A percentile compares a stretch with the other conserved stretches of the same genome.
Evolutionary conservation across 129 eudicot genomes (phyloP).

Genomic region (Flaveria bidentis): DNA sequence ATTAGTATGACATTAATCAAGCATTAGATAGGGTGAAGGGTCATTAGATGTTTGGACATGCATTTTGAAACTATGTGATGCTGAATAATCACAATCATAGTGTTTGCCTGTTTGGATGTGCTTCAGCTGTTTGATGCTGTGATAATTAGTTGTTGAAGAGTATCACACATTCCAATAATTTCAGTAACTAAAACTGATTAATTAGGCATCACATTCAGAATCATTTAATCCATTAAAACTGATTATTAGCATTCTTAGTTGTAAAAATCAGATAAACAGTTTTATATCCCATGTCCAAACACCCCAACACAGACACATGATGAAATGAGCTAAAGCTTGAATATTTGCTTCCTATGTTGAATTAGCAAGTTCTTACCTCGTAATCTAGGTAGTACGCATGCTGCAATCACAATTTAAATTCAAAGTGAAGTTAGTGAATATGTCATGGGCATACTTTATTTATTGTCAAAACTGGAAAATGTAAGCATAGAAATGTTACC

Average conservation of each 20-base stretch:
- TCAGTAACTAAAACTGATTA: neutral
- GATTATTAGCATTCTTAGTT: neutral
- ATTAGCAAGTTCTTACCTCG: constrained; percentile 39
- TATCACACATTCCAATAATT: neutral
- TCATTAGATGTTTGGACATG: neutral
- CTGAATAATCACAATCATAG: constrained; percentile 1
- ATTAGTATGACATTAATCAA: neutral
- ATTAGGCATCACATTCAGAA: neutral
- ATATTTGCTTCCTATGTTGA: neutral
- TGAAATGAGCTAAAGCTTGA: constrained; percentile 4
- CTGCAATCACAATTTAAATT: constrained; percentile 43
- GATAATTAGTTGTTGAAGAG: neutral
- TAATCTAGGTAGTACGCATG: constrained; percentile 95
- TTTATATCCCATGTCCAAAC: neutral
- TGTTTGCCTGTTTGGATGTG: neutral
- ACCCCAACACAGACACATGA: neutral
- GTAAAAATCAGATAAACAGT: neutral
- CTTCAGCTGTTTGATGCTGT: neutral
- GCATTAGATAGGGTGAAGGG: neutral
- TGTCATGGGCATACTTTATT: neutral
- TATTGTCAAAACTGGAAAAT: neutral
- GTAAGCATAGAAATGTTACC: constrained; percentile 46
- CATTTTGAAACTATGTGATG: constrained; percentile 12
- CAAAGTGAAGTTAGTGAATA: constrained; percentile 22
- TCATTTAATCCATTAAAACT: neutral